Base-by-base conservation (phyloP, 2,329 filamentous ascomycete species). In the Pseudocercospora fuligena region DNA sequence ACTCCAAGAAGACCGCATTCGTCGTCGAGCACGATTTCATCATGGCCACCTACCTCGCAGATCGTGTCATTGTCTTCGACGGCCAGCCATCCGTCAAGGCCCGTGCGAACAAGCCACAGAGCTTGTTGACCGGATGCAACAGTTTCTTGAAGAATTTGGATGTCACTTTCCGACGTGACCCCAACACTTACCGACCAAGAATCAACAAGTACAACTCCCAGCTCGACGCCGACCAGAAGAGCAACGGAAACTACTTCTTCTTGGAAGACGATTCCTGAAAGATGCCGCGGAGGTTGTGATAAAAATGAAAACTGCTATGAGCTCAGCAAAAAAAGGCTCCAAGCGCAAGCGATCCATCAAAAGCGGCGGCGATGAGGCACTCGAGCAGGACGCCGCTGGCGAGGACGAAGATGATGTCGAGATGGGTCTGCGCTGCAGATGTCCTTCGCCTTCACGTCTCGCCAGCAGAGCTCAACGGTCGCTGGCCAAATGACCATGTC, bases 11-110 rank as follows among this genome's bases (percentile, higher is more conserved):
- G 89, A 99, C 95, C 0, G 95, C 95, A 60, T 99, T 99, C 80
- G 89, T 99, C 73, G 94, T 99, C 79, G 95, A 99, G 89, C 95
- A 99, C 91, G 95, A 99, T 87, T 98, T 99, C 85, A 97, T 98
- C 84, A 97, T 98, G 94, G 88, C 89, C 47, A 91, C 89, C 51
- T 91, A 91, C 77, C 85, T 91, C 56, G 89, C 95, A 54, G 96
- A 99, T 78, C 92, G 95, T 73, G 95, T 99, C 80, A 99, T 99
- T 77, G 95, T 99, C 77, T 99, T 99, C 77, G 95, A 98, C 78
- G 95, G 96, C 74, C 79, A 96, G 83, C 95, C 96, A 58, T 95
- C 94, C 77, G 87, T 97, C 73, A 86, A 97, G 73, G 88, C 95
- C 62, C 92, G 90, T 73, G 96, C 95, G 73, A 97, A 97, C 81